phyloP scores from a whole-genome alignment of 352 stramenopile genomes.

The Phytophthora podocarpi region DNA sequence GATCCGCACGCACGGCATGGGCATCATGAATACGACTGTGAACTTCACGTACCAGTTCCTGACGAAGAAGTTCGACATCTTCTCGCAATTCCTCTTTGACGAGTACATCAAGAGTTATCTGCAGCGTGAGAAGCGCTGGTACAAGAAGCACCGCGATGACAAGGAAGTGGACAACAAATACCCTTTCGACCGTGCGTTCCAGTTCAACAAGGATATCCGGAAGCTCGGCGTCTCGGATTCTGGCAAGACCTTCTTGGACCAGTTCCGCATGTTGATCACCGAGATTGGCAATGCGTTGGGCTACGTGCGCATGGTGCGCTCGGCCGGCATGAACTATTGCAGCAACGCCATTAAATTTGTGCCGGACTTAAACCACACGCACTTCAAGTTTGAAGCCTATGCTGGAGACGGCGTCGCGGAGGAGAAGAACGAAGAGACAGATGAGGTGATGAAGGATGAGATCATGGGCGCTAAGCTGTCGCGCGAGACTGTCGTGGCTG shows the following conservation, averaged over 20 bases:
- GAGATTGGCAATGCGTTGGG: slow-evolving; percentile 94
- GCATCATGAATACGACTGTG: slow-evolving; percentile 95
- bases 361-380: slow-evolving; percentile 87
- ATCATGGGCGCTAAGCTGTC: slow-evolving; percentile 73
- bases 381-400: slow-evolving; percentile 83
- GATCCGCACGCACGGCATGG: slow-evolving; percentile 95
- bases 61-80: slow-evolving; percentile 91
- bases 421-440: slow-evolving; percentile 66
- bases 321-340: slow-evolving; percentile 92
- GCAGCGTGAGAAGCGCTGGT: slow-evolving; percentile 93
- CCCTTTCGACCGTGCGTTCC: slow-evolving; percentile 90
- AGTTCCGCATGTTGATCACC: slow-evolving; percentile 92
- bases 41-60: slow-evolving; percentile 97
- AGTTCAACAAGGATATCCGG: slow-evolving; percentile 93
- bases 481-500: slow-evolving; percentile 80
- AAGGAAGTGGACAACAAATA: slow-evolving; percentile 93
- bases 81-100: slow-evolving; percentile 93
- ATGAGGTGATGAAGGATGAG: slow-evolving; percentile 45
- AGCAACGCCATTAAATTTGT: slow-evolving; percentile 94
- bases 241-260: slow-evolving; percentile 89
- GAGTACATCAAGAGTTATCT: slow-evolving; percentile 95
- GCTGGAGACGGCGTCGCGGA: slow-evolving; percentile 63
- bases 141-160: slow-evolving; percentile 91
- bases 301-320: slow-evolving; percentile 94
- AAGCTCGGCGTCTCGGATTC: slow-evolving; percentile 87